Base-by-base conservation (phyloP, 331 rosid species). In the Malus hybrid region DNA sequence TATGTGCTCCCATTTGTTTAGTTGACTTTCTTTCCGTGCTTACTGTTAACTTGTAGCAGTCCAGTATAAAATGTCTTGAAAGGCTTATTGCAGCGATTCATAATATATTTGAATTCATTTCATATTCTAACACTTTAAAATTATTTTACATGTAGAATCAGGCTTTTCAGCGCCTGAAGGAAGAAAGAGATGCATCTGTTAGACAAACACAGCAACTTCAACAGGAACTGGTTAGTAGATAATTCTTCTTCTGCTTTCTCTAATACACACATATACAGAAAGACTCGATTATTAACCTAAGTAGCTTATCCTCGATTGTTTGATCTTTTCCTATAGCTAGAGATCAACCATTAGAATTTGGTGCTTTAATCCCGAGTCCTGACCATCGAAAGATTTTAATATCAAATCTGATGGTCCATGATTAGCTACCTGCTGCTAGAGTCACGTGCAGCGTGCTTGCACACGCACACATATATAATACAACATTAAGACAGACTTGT, bases 201-300 rank as follows among this genome's bases (percentile, higher is more conserved):
- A 87, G 85, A 79, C 97, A 86, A 80, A 90, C 93, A 10, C 85
- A 86, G 71, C 88, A 84, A 74, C 95, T 94, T 76, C 97, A 87
- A 82, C 96, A 85, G 78, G 97, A 94, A 85, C 83, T 42, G 48
- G 48, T 42, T 10, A 42, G 48, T 10, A 10, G 48, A 3, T 42
- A 42, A 42, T 42, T 42, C 48, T 42, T 42, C 13, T 42, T 42
- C 48, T 10, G 48, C 48, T 42, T 42, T 42, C 13, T 10, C 48
- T 42, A 42, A 42, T 10, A 42, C 48, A 42, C 48, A 42, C 48
- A 42, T 10, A 42, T 42, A 3, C 48, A 42, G 48, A 42, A 42
- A 42, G 48, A 42, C 13, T 42, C 48, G 14, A 42, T 42, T 42
- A 42, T 42, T 42, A 42, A 42, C 13, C 48, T 42, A 10, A 42